Conservation (phyloP, 1,139 yeast species). For the Sugiyamaella paludigena region DNA sequence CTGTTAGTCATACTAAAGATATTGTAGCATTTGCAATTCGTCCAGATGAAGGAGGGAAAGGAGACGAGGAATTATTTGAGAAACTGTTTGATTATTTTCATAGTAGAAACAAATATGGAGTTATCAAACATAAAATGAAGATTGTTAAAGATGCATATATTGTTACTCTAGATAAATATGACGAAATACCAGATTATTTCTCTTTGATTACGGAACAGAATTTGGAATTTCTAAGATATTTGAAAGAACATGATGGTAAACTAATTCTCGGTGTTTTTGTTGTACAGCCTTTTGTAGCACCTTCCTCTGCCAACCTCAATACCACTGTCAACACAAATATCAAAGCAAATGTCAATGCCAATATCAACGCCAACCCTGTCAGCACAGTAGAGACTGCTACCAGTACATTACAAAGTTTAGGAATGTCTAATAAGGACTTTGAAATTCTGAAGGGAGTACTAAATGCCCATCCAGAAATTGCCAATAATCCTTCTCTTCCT, state of each 20-base stretch:
- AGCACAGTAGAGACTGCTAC: too few species aligned
- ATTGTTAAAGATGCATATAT: slow-evolving; percentile 67
- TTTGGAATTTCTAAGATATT: slow-evolving; percentile 13
- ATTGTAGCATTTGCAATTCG: slow-evolving; percentile 45
- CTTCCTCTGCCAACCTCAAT: slow-evolving; percentile 7
- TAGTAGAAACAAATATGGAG: slow-evolving; percentile 57
- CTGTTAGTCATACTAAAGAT: slow-evolving; percentile 50
- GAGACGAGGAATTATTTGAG: slow-evolving; percentile 34
- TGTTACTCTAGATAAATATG: slow-evolving; percentile 42
- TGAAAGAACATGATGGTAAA: slow-evolving; percentile 11
- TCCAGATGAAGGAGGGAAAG: slow-evolving; percentile 22
- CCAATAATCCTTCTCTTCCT: slow-evolving; percentile 25
- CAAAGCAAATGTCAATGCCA: too few species aligned
- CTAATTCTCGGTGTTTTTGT: slow-evolving; percentile 26
- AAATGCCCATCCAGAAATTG: slow-evolving; percentile 24
- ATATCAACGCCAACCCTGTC: background rate
- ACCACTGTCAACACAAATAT: slow-evolving; percentile 13
- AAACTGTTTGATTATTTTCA: slow-evolving; percentile 55
- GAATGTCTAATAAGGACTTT: slow-evolving; percentile 27
- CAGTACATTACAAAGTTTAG: slow-evolving; percentile 24
- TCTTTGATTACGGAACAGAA: slow-evolving; percentile 20
- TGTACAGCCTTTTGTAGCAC: slow-evolving; percentile 14
- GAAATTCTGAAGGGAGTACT: slow-evolving; percentile 27
- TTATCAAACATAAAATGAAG: slow-evolving; percentile 49
- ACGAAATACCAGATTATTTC: slow-evolving; percentile 25